Base-by-base conservation (phyloP, 176 grass and related monocot species). In the Avena sativa region DNA sequence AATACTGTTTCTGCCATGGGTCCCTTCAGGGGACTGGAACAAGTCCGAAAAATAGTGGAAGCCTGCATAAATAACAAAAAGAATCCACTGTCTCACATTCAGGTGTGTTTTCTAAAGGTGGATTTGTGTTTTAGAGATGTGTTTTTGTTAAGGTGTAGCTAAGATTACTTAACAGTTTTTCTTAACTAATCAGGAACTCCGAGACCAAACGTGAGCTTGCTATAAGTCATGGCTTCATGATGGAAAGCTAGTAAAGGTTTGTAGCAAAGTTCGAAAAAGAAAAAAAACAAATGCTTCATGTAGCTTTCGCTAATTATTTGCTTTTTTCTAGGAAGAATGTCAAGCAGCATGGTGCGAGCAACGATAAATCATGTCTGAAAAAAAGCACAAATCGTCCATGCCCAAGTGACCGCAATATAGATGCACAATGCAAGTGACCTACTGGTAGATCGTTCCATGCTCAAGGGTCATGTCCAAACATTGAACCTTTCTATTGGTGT, bases 1-100 rank as follows among this genome's bases (percentile, higher is more conserved):
- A 98, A 90, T 76, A 98, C 96, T 6, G 96, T 98, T 73, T 49
- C 90, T 82, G 80, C 92, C 78, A 98, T 98, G 90, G 93, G 96
- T 78, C 87, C 90, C 71, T 92, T 92, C 65, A 19, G 8, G 55
- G 96, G 96, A 44, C 87, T 98, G 67, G 91, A 92, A 85, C 90
- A 92, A 91, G 87, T 98, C 8, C 63, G 96, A 46, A 95, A 66
- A 84, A 87, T 98, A 70, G 86, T 88, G 63, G 90, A 92, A 76
- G 90, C 92, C 61, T 98, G 96, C 86, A 94, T 98, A 7, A 88
- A 92, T 61, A 98, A 98, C 43, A 72, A 69, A 40, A 78, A 92
- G 90, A 89, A 95, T 81, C 96, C 96, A 79, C 87, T 94, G 23
- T 95, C 94, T 78, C 90, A 98, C 76, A 92, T 98, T 72, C 94